Conservation (phyloP, 2,329 filamentous ascomycete species). For the Leptographium procerum region DNA sequence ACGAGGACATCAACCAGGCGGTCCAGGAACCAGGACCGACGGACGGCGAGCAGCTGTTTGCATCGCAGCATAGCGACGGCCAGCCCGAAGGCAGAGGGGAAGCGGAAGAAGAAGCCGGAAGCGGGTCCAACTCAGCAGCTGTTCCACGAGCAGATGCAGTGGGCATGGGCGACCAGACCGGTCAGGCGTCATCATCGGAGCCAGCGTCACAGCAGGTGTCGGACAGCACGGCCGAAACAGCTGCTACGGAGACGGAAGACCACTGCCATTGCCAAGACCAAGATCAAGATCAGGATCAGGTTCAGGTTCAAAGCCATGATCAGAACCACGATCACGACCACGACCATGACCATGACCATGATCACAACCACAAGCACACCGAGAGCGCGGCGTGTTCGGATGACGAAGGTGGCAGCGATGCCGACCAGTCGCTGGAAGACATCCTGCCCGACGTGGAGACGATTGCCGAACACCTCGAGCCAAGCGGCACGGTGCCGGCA, state of each 20-base stretch:
- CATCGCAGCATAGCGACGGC: conserved; percentile 20
- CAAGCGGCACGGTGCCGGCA: conserved; percentile 47
- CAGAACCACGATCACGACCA: conserved; percentile 2
- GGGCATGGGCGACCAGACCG: not conserved
- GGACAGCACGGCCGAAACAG: not conserved
- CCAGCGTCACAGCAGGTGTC: conserved; percentile 18
- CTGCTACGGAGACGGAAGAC: not conserved
- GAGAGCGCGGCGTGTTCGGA: conserved; percentile 53
- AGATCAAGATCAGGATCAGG: not conserved
- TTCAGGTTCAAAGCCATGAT: not conserved
- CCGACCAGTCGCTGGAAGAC: conserved; percentile 60
- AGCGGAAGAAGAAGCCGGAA: not conserved
- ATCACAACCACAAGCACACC: conserved; percentile 26
- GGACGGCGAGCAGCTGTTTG: conserved; percentile 45
- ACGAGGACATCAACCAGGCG: conserved; percentile 85
- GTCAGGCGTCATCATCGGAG: not conserved
- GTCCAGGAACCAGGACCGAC: conserved; percentile 66
- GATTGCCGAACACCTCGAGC: conserved; percentile 50
- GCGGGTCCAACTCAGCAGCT: not conserved
- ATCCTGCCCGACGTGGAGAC: conserved; percentile 52
- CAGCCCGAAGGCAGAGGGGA: not conserved
- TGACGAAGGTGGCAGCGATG: conserved; percentile 59
- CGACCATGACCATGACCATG: conserved; percentile 19
- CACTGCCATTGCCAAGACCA: not conserved
- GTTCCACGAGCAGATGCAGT: not conserved